These are phyloP conservation scores for Talaromyces sp. DNA, from an alignment of 2,329 filamentous ascomycete species.

Conservation along the genomic window DNA sequence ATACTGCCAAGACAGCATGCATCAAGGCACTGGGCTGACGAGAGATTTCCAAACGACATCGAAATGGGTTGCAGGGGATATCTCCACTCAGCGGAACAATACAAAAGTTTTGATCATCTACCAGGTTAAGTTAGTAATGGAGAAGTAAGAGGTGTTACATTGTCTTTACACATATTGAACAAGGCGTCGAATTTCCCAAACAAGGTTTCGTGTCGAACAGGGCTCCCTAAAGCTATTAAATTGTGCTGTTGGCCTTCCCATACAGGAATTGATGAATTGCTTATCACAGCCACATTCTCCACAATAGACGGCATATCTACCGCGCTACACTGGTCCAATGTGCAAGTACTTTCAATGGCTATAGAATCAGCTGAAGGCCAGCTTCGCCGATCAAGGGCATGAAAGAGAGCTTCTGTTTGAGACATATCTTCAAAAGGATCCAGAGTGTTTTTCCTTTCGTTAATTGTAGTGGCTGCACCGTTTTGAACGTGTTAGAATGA, in stretches of 20 bases:
- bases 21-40: neutral
- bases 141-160: neutral
- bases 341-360: neutral
- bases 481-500: neutral
- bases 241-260: neutral
- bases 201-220: neutral
- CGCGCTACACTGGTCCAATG: neutral
- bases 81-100: conserved; percentile 3
- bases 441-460: neutral
- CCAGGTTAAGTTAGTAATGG: neutral
- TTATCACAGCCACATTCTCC: neutral
- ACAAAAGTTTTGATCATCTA: conserved; percentile 3
- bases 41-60: conserved; percentile 1
- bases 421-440: neutral
- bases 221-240: neutral
- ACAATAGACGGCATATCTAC: neutral
- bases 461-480: neutral
- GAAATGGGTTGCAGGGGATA: conserved; percentile 4
- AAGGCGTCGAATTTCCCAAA: conserved; percentile 3
- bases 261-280: neutral
- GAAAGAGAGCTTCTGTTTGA: neutral
- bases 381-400: neutral
- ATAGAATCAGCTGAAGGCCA: neutral
- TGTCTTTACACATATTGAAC: conserved; percentile 2
- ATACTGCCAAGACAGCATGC: conserved; percentile 2